Base-by-base conservation (phyloP, 164 flowering plant genomes). In the Platanus orientalis region DNA sequence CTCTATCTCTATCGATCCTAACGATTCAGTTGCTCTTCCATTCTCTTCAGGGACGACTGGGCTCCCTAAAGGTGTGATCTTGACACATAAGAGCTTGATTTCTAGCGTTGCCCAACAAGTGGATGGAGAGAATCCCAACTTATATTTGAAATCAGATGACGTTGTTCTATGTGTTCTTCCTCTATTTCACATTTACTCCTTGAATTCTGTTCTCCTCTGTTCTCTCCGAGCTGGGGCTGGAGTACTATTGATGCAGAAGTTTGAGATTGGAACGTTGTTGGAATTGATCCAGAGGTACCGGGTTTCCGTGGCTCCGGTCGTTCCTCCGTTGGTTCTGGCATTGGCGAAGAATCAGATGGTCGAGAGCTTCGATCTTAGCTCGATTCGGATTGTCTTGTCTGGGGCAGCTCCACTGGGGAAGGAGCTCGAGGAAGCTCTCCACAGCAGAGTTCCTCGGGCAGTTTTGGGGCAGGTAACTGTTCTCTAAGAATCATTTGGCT, bases 1-100 rank as follows among this genome's bases (percentile, higher is more conserved):
- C n/a, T n/a, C n/a, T n/a, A n/a, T n/a, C n/a, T n/a, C 60, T 0
- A 72, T 81, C 48, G 65, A 80, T 13, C 73, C 88, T 0, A 69
- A 79, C 9, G 90, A 83, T 21, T 56, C 85, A 0, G 90, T 88
- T 5, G 88, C 86, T 17, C 73, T 90, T 30, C 97, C 92, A 16
- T 90, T 77, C 79, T 90, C 97, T 1, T 90, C 97, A 0, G 97
- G 97, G 9, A 90, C 97, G 0, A 90, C 95, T 1, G 97, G 97
- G 39, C 59, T 86, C 0, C 90, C 94, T 0, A 90, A 90, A 56
- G 97, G 97, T n/a, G n/a, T n/a, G n/a, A n/a, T n/a, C n/a, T n/a
- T n/a, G n/a, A n/a, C n/a, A n/a, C n/a, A n/a, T n/a, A n/a, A n/a
- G n/a, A n/a, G n/a, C n/a, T n/a, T n/a, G n/a, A n/a, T n/a, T n/a